Evolutionary conservation across 2,329 filamentous ascomycete species (phyloP), one percentile per base, ranked within the genome.

Genomic region (Penicillium sp.): DNA sequence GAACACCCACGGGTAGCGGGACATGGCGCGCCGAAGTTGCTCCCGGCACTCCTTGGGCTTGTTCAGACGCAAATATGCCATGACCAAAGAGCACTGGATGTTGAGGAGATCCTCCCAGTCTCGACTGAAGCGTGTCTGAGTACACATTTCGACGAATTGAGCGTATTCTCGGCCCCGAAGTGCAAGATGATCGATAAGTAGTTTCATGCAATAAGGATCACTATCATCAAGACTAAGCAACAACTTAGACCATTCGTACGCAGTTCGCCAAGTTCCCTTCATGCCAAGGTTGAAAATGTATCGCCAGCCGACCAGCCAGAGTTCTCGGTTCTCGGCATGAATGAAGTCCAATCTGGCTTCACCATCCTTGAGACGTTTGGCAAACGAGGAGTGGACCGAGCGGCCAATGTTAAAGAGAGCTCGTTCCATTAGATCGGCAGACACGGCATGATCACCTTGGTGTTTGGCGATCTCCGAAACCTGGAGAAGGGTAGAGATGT

Each of bases 361-460:
- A 32, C 94, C 94, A 67, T 87, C 83, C 50, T 88, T 83, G 5
- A 99, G 74, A 58, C 88, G 87, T 52, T 84, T 84, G 7, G 87
- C 81, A 70, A 97, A 99, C 0, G 88, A 85, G 8, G 90, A 93
- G 55, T 94, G 87, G 0, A 91, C 86, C 3, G 92, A 89, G 36
- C 93, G 85, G n/a, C 93, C 94, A 69, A 97, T 93, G 0, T 90
- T 89, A 75, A 97, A 97, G 5, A 99, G 81, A 0, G 93, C 92
- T 43, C 94, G 84, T 75, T 97, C 93, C 50, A 95, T 85, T 1
- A 97, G 82, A 65, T 97, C 92, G 3, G 90, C 88, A 0, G 93
- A 87, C 4, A 94, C 83, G 1, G 92, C 85, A 70, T 92, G 88
- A 68, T 97, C 94, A 49, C 91, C 86, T 68, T 97, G 91, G 61